Evolutionary conservation across 352 stramenopile genomes (phyloP), one percentile per base, ranked within the genome.

Genomic region (Elongisporangium anandrum): DNA sequence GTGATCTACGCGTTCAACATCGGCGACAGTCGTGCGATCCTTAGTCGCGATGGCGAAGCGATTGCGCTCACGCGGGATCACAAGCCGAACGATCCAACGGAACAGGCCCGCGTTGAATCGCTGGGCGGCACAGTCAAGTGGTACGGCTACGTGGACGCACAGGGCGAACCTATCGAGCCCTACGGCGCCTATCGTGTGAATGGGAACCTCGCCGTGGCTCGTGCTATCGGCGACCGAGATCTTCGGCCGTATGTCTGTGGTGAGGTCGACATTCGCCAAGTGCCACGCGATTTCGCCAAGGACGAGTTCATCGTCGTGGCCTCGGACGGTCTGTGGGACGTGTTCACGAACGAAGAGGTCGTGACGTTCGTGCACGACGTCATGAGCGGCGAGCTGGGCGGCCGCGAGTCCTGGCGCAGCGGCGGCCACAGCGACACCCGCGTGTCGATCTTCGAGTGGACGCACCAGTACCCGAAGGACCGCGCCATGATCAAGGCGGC

Each of bases 231-330:
- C 48, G 94, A 98, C 61, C 81, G 86, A 10, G 85, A 96, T 51
- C 75, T 92, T 38, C 79, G 88, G 26, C 90, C 90, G 34, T 97
- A 82, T 63, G 87, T 97, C 10, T 88, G 69, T 21, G 84, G 81
- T 0, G 84, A 95, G 39, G 77, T 79, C 4, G 88, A 97, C 56
- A 81, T 97, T 39, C 77, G 85, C 52, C 75, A 78, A 26, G 85
- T 95, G 57, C 72, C 87, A 50, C 76, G 88, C 8, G 80, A 94
- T 59, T 80, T 84, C 68, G 74, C 77, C 60, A 84, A 87, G 58
- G 85, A 97, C 66, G 75, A 97, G 53, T 98, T 98, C 58, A 91
- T 97, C 66, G 93, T 98, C 59, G 69, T 98, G 24, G 94, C 93
- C 19, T 96, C 82, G 17, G 94, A 98, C 57, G 94, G 94, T 0